Evolutionary conservation across 2,329 filamentous ascomycete species (phyloP).

Genomic region (Parafenestella ontariensis): DNA sequence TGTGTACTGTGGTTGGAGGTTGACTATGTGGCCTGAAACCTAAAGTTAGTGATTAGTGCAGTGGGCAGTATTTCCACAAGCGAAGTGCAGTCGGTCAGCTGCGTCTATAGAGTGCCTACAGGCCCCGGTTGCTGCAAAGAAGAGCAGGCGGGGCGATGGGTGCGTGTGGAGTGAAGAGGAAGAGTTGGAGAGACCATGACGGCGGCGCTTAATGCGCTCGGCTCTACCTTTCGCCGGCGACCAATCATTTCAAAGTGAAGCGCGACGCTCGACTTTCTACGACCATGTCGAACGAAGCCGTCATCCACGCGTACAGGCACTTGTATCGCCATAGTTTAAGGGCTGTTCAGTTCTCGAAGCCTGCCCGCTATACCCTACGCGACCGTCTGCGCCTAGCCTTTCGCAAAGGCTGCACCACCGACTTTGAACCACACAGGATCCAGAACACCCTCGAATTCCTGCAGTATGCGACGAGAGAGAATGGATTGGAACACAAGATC

Average conservation of each 20-base stretch:
- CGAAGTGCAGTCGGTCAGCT: conserved; percentile 11
- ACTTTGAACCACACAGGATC: conserved; percentile 56
- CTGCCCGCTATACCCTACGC: conserved; percentile 68
- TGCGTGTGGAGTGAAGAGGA: conserved; percentile 15
- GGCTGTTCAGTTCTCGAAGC: conserved; percentile 75
- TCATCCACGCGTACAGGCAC: conserved; percentile 72
- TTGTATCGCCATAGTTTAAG: conserved; percentile 72
- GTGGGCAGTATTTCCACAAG: conserved; percentile 17
- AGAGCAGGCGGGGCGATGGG: conserved; percentile 25
- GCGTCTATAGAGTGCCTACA: conserved; percentile 27
- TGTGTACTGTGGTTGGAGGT: too few relatives aligned
- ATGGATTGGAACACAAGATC: conserved; percentile 74
- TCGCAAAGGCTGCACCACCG: conserved; percentile 38
- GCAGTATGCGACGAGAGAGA: conserved; percentile 66
- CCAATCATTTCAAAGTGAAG: conserved; percentile 15
- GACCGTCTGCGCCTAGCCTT: conserved; percentile 56
- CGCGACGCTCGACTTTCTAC: conserved; percentile 6
- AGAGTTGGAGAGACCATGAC: conserved; percentile 1
- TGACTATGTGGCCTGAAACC: conserved; percentile 6
- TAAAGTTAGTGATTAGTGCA: conserved; percentile 24
- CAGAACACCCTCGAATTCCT: conserved; percentile 75
- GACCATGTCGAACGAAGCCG: conserved; percentile 49
- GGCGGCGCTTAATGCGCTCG: conserved; percentile 9
- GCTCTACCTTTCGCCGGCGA: conserved; percentile 19
- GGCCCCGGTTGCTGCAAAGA: conserved; percentile 25